Percentiles rank a stretch among this genome's conserved stretches.
These are phyloP conservation scores for Auxenochlorella pyrenoidosa DNA, from an alignment of 139 green algal species.

Conservation along the genomic window DNA sequence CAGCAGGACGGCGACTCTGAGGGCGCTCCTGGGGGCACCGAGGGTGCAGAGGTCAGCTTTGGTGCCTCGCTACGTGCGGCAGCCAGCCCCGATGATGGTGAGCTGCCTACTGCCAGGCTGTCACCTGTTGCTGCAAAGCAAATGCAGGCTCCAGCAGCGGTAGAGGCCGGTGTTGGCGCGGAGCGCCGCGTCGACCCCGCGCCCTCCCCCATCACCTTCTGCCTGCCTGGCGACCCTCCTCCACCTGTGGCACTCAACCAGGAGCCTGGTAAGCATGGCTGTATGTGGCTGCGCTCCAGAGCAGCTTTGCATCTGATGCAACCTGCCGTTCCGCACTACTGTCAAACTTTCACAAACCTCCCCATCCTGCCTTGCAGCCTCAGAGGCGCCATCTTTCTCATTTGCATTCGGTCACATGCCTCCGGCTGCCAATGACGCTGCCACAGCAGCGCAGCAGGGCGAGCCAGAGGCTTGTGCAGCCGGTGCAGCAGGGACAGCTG, in stretches of 20 bases:
- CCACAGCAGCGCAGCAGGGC: background rate
- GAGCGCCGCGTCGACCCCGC: background rate
- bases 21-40: background rate
- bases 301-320: background rate
- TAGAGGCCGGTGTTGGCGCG: background rate
- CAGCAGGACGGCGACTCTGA: background rate
- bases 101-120: constrained; percentile 30
- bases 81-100: constrained; percentile 1
- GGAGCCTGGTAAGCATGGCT: background rate
- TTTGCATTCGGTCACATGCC: constrained; percentile 11
- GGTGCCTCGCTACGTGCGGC: background rate
- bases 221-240: constrained; percentile 14
- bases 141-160: background rate
- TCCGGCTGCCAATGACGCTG: background rate
- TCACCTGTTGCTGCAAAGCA: background rate
- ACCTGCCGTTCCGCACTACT: background rate
- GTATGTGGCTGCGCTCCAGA: background rate
- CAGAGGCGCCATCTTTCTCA: constrained; percentile 2
- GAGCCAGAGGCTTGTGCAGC: background rate
- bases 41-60: constrained; percentile 21
- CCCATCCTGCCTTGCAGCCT: background rate
- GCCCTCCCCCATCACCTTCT: constrained; percentile 29
- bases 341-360: background rate
- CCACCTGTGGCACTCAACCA: background rate
- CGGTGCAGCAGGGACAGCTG: background rate